Base-by-base conservation (phyloP, 306 rosid genomes). In the Purshia tridentata region DNA sequence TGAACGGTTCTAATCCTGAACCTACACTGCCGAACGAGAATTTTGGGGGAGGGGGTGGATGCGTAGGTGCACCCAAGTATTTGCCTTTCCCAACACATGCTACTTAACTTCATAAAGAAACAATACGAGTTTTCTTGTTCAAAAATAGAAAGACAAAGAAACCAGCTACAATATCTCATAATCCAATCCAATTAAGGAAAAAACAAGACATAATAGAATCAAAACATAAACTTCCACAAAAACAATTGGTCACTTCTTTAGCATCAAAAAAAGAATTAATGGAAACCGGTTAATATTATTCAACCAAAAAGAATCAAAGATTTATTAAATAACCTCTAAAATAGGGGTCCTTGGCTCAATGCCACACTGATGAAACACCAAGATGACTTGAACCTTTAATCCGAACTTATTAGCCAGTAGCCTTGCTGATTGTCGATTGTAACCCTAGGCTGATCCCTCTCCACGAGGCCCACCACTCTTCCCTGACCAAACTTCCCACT, bases 381-480 rank as follows among this genome's bases (percentile, higher is more conserved):
- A 81, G 68, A 92, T 87, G 16, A 84, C 89, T 0, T 96, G 96
- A 51, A 92, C 93, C 84, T 88, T 92, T 49, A 92, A 79, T 2
- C 93, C 91, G 48, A 68, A 88, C 80, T 70, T 84, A 45, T 75
- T 63, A 0, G 96, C 98, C 65, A 92, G 76, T 90, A 92, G 8
- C 97, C 98, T 77, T 80, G 53, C 98, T 29, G 35, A 9, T 18
- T 55, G 23, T 54, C 97, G 90, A 73, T 87, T 80, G 70, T 88
- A 93, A 71, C 76, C 88, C 84, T 73, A 73, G 98, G 96, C 59
- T 65, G 81, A 56, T 81, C 84, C 84, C 81, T 87, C 88, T 93
- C 98, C 20, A 93, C 96, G 64, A 93, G 48, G 2, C 93, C 98
- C 98, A 93, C 97, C 97, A 90, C 29, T 88, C 87, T 83, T 93